A percentile compares a stretch with the other conserved stretches of the same genome.
Conservation (phyloP, 106 monocot genomes). For the Dioscorea dumetorum region DNA sequence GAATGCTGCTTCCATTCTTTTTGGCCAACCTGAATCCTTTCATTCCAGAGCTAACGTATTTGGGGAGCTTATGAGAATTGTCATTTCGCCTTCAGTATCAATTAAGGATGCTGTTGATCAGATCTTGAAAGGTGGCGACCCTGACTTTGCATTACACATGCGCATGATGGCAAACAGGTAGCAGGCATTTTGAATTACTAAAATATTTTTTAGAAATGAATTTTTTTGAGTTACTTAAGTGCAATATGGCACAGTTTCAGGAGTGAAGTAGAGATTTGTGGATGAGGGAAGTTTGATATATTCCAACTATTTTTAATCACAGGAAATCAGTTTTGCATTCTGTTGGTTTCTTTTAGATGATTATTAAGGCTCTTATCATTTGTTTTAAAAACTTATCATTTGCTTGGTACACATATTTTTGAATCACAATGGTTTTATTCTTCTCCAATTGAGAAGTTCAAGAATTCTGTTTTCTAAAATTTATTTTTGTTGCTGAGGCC, state of each 20-base stretch:
- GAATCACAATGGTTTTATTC: too few relatives aligned
- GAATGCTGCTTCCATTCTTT: constrained; percentile 49
- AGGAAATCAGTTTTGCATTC: not conserved
- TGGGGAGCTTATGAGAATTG: constrained; percentile 73
- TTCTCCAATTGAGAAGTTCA: too few relatives aligned
- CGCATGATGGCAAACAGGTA: constrained; percentile 95
- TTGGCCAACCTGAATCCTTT: constrained; percentile 47
- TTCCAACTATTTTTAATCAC: not conserved
- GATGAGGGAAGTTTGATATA: too few relatives aligned
- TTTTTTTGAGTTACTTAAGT: too few relatives aligned
- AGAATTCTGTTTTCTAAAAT: too few relatives aligned
- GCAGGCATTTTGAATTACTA: not conserved
- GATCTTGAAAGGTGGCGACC: constrained; percentile 68
- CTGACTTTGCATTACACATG: constrained; percentile 82
- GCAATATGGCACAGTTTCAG: too few relatives aligned
- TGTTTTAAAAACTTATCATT: too few relatives aligned
- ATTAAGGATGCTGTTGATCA: constrained; percentile 58
- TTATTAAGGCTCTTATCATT: too few relatives aligned
- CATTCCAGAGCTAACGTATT: constrained; percentile 76
- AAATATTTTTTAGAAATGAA: not conserved
- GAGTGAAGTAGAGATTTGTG: too few relatives aligned
- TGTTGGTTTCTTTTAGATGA: too few relatives aligned
- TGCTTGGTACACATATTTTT: too few relatives aligned
- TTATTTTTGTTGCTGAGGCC: too few relatives aligned
- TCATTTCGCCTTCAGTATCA: constrained; percentile 58